Conservation (phyloP, 31 red algal species). For the Asparagopsis taxiformis region DNA sequence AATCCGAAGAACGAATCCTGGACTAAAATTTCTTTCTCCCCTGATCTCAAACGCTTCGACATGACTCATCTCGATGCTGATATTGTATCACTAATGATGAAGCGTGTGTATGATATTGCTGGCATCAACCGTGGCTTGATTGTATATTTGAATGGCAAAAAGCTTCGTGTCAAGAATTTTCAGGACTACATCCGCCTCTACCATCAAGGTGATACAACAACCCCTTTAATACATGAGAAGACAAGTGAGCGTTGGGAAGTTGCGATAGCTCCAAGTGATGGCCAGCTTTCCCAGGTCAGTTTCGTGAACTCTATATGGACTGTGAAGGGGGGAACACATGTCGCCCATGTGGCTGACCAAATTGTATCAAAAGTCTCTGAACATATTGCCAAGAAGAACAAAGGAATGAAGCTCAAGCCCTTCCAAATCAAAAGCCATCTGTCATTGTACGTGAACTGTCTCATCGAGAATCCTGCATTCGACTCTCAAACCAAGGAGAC, state of each 20-base stretch:
- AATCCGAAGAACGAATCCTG: conserved; percentile 73
- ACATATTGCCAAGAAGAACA: conserved; percentile 94
- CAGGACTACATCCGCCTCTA: conserved; percentile 92
- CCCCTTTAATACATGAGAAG: conserved; percentile 65
- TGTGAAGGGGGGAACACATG: conserved; percentile 98
- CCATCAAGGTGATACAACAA: conserved; percentile 33
- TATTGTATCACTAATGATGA: conserved; percentile 87
- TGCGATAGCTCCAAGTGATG: conserved; percentile 82
- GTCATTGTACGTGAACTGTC: conserved; percentile 89
- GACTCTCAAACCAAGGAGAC: conserved; percentile 99
- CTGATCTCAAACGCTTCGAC: conserved; percentile 91
- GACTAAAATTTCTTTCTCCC: conserved; percentile 92
- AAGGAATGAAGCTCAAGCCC: conserved; percentile 86
- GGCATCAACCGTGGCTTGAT: conserved; percentile 72
- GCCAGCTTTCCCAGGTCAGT: conserved; percentile 83
- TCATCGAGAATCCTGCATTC: conserved; percentile 99
- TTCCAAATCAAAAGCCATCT: conserved; percentile 96
- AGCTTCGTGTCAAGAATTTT: conserved; percentile 79
- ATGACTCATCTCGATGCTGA: conserved; percentile 89
- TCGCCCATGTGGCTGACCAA: conserved; percentile 90
- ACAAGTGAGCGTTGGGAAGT: conserved; percentile 94
- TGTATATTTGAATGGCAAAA: conserved; percentile 85
- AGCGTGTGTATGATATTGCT: conserved; percentile 97
- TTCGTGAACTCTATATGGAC: conserved; percentile 99
- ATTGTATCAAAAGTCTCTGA: conserved; percentile 72